These are phyloP conservation scores for Suillus placidus DNA, from an alignment of 768 basidiomycete species.

Conservation along the genomic window DNA sequence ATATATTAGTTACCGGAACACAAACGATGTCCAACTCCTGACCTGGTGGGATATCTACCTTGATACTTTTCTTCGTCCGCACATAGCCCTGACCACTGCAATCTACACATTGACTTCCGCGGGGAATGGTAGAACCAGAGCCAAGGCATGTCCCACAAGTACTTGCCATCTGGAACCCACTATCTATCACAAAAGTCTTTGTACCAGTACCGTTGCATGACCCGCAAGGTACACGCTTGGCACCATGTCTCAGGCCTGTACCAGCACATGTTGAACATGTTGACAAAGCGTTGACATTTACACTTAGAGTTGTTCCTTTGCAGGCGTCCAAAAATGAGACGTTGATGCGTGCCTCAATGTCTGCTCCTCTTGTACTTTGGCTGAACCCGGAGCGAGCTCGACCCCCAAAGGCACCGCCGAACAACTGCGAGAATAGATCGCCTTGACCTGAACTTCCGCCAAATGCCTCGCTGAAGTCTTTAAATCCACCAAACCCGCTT, in stretches of 20 bases:
- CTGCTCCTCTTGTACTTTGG: slow-evolving; percentile 63
- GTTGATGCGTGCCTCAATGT: slow-evolving; percentile 76
- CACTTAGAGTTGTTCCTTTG: slow-evolving; percentile 77
- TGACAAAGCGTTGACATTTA: slow-evolving; percentile 79
- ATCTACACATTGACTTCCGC: slow-evolving; percentile 71
- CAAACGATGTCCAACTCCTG: slow-evolving; percentile 32
- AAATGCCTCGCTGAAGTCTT: slow-evolving; percentile 67
- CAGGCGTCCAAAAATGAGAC: slow-evolving; percentile 94
- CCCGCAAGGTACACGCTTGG: slow-evolving; percentile 76
- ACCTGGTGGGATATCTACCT: slow-evolving; percentile 88
- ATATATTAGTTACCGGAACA: slow-evolving; percentile 7
- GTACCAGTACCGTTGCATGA: slow-evolving; percentile 87
- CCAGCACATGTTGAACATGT: slow-evolving; percentile 86
- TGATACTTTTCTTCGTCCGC: slow-evolving; percentile 72
- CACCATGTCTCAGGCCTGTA: slow-evolving; percentile 83
- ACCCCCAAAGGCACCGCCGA: slow-evolving; percentile 66
- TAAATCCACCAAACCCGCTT: slow-evolving; percentile 74
- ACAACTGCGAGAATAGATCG: slow-evolving; percentile 87
- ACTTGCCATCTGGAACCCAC: slow-evolving; percentile 96
- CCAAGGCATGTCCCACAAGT: slow-evolving; percentile 87
- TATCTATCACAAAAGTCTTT: slow-evolving; percentile 86
- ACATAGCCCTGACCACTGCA: slow-evolving; percentile 92
- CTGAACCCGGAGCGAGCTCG: slow-evolving; percentile 46
- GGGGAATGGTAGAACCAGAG: slow-evolving; percentile 77
- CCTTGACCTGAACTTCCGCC: slow-evolving; percentile 46